A percentile compares a stretch with the other conserved stretches of the same genome.
Conservation (phyloP, 768 basidiomycete species). For the Rhodotorula kratochvilovae region DNA sequence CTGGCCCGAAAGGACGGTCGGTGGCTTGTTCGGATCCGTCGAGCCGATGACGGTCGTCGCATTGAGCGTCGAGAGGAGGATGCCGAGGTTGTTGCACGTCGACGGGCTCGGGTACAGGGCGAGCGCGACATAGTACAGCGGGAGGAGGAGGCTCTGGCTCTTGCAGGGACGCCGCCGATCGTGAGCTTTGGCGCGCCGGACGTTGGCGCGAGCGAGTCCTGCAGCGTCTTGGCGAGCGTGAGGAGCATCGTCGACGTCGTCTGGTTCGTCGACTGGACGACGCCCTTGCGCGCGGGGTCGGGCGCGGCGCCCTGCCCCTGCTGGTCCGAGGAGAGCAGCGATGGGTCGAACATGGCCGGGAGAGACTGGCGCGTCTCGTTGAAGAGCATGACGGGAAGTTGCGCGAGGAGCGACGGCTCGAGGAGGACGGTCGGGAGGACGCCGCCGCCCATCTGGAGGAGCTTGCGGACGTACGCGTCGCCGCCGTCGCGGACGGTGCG, state of each 20-base stretch:
- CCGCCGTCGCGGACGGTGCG: slow-evolving; percentile 46
- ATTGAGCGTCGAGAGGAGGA: slow-evolving; percentile 51
- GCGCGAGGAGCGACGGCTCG: slow-evolving; percentile 50
- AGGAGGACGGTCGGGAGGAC: slow-evolving; percentile 52
- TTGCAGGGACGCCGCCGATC: slow-evolving; percentile 27
- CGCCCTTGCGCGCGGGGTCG: slow-evolving; percentile 16
- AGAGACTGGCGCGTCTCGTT: slow-evolving; percentile 47
- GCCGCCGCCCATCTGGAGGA: slow-evolving; percentile 49
- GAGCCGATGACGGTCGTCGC: slow-evolving; percentile 39
- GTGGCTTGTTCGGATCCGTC: slow-evolving; percentile 20
- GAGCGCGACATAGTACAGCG: slow-evolving; percentile 55
- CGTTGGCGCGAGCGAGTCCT: slow-evolving; percentile 46
- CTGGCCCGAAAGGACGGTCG: slow-evolving; percentile 23
- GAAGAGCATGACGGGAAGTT: slow-evolving; percentile 50
- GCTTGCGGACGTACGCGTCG: slow-evolving; percentile 48
- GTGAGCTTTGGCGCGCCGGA: slow-evolving; percentile 44
- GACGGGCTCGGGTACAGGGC: slow-evolving; percentile 53
- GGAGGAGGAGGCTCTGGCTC: slow-evolving; percentile 50
- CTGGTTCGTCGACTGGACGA: slow-evolving; percentile 32
- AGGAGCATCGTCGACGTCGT: slow-evolving; percentile 46
- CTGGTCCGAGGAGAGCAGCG: neutral
- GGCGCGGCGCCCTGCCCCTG: neutral
- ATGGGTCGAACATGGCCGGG: slow-evolving; percentile 46
- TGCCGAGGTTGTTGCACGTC: slow-evolving; percentile 56
- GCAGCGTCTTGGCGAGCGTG: slow-evolving; percentile 54